A percentile compares a stretch with the other conserved stretches of the same genome.
These are phyloP conservation scores for Fraxinus paxiana DNA, from an alignment of 305 asterid genomes.

Conservation along the genomic window DNA sequence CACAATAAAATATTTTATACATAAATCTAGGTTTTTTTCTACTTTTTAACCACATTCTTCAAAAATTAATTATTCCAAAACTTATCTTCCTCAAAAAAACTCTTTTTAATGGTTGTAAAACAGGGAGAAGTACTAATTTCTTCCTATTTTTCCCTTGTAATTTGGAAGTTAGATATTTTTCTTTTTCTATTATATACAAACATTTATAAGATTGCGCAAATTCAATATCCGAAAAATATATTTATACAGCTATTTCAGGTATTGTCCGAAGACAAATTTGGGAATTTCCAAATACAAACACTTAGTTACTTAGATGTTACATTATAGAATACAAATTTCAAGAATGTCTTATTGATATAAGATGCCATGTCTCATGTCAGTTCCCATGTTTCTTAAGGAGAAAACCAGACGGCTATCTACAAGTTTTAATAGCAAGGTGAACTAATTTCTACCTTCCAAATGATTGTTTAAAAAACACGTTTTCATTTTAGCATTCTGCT, in stretches of 20 bases:
- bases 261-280: neutral
- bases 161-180: neutral
- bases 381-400: constrained; percentile 11
- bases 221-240: neutral
- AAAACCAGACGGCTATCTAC: neutral
- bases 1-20: neutral
- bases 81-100: neutral
- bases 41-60: neutral
- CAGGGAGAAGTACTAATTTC: neutral
- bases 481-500: constrained; percentile 3
- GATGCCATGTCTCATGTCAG: constrained; percentile 1
- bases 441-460: neutral
- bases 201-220: neutral
- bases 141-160: neutral
- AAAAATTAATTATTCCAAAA: neutral
- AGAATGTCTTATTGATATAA: neutral
- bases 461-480: neutral
- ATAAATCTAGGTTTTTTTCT: neutral
- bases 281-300: neutral
- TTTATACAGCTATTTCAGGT: neutral
- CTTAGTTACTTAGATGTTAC: neutral
- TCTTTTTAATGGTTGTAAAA: neutral
- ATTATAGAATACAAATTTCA: neutral
- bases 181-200: neutral
- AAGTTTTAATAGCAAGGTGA: neutral